Base-by-base conservation (phyloP, 2,329 filamentous ascomycete genomes). In the Cordyceps sp. region DNA sequence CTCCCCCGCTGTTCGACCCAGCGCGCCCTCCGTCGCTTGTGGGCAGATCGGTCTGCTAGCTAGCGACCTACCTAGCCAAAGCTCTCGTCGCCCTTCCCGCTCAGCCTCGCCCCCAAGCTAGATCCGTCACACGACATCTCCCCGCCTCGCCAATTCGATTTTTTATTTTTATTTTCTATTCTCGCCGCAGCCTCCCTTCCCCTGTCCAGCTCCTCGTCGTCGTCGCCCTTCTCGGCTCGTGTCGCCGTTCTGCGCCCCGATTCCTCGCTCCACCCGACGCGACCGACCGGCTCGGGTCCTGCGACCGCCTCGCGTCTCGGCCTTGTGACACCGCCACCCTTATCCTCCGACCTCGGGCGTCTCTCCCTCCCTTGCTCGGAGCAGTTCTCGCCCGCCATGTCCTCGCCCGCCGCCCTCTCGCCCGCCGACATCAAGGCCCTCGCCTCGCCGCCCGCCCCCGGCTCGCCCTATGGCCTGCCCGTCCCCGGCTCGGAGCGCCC, bases 381-480 rank as follows among this genome's bases (percentile, higher is more conserved):
- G 12, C 30, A 24, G 43, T 13, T 26, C 14, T 13, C 52, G 34
- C 45, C 47, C 34, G 40, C 45, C 37, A 43, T 42, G 33, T 47
- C 55, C 41, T 42, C 47, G 27, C 39, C 48, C 33, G 57, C 61
- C 26, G 53, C 55, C 39, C 57, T 65, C 43, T 24, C 21, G 6
- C 21, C 48, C 33, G 57, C 62, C 26, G 54, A 56, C 39, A 58
- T 66, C 43, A 51, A 58, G 40, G 69, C 75, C 49, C 57, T 83
- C 35, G 57, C 64, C 32, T 50, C 59, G 35, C 65, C 70, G 13
- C 83, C 84, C 30, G 75, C 82, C 4, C 69, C 77, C 8, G 84
- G 84, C 40, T 61, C 71, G 30, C 81, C 85, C 1, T 90, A 90
- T 50, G 80, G 78, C 29, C 62, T 93, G 12, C 61, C 83, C 10